Evolutionary conservation across 2,329 filamentous ascomycete genomes (phyloP).

Genomic region (Ceratocystis lukuohia): DNA sequence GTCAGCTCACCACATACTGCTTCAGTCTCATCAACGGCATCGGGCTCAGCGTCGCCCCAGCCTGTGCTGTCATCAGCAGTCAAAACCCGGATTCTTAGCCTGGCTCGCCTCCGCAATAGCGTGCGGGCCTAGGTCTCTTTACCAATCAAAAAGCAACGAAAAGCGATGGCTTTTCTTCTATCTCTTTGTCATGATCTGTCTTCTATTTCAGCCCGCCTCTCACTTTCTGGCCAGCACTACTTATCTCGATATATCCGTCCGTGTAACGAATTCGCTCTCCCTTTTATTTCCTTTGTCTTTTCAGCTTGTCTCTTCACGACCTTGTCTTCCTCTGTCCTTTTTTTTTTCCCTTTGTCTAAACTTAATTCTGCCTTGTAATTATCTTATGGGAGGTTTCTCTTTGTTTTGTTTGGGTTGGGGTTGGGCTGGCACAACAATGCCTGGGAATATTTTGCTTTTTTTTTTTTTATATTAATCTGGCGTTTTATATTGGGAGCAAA

Average conservation of each 20-base stretch:
- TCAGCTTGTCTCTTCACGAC: slow-evolving; percentile 5
- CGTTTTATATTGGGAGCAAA: not conserved
- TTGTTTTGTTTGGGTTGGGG: not conserved
- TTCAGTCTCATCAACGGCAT: slow-evolving; percentile 18
- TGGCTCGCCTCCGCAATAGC: slow-evolving; percentile 15
- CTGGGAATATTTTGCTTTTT: not conserved
- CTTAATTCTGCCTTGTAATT: slow-evolving; percentile 4
- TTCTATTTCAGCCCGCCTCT: not conserved
- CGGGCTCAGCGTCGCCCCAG: not conserved
- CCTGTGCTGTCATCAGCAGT: slow-evolving; percentile 17
- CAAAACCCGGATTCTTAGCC: slow-evolving; percentile 18
- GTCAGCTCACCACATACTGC: slow-evolving; percentile 22
- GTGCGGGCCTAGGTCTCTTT: slow-evolving; percentile 10
- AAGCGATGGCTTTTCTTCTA: not conserved
- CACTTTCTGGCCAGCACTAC: not conserved
- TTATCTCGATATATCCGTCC: not conserved
- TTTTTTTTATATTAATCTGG: not conserved
- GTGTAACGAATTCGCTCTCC: slow-evolving; percentile 12
- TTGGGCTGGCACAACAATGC: too few relatives aligned
- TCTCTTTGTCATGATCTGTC: slow-evolving; percentile 8
- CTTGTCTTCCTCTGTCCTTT: not conserved
- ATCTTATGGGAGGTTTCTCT: not conserved
- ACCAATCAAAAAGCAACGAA: not conserved
- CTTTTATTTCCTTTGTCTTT: slow-evolving; percentile 13
- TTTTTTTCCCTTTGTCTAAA: slow-evolving; percentile 9